Base-by-base conservation (phyloP, 192 early-diverging fungal genomes). In the Coemansia sp. region DNA sequence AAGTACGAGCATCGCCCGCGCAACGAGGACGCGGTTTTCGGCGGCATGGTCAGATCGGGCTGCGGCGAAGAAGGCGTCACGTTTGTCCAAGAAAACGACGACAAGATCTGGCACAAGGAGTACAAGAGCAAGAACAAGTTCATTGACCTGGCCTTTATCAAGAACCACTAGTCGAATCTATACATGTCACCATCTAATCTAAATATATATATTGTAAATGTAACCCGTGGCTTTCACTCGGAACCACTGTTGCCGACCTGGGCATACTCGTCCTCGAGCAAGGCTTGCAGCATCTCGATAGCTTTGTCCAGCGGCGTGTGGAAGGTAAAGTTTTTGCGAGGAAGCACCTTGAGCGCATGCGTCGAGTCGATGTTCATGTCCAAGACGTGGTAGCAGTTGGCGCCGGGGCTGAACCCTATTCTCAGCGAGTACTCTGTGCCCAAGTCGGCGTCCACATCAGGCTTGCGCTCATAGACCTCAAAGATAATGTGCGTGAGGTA, bases 401-500 rank as follows among this genome's bases (percentile, higher is more conserved):
- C 94, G 3, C 97, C 96, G 6, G 94, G 94, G 17, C 90, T 92
- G 67, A 97, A 95, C 5, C 88, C 92, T 32, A 99, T 87, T 6
- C 97, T 81, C 19, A 99, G 83, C 8, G 94, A 95, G 70, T 93
- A 96, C 76, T 98, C 96, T 31, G 87, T 85, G 45, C 69, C 68
- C 3, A 71, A 25, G 31, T 67, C 60, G 58, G 76, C 51, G 39
- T 87, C 61, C 42, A 71, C 47, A 53, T 86, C 74, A 22, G 85
- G 75, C 57, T 82, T 89, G 46, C 96, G 84, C 84, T 97, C 96
- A 60, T 97, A 95, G 3, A 99, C 78, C 76, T 99, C 97, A 80
- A 99, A 97, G 6, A 93, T 96, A 57, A 99, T 99, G 65, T 99
- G 97, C 1, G 97, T 97, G 49, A 98, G 74, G 73, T 96, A 99